Base-by-base conservation (phyloP, 805 yeast genomes). In the Metschnikowia gelsemii region DNA sequence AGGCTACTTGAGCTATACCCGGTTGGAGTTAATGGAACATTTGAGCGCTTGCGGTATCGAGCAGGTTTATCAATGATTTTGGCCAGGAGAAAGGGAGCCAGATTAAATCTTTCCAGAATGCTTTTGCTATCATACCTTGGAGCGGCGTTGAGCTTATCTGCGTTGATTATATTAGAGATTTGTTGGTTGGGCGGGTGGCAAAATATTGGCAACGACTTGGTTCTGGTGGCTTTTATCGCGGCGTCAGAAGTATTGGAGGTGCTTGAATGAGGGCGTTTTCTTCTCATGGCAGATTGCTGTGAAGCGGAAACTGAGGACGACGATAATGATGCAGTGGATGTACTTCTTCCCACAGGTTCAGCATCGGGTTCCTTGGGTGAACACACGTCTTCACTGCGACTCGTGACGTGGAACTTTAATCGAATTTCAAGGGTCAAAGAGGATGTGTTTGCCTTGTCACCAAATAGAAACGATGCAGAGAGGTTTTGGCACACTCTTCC, bases 401-500 rank as follows among this genome's bases (percentile, higher is more conserved):
- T 70, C 4, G 68, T 63, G 20, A 65, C 63, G 47, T 73, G 70
- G 36, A 80, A 67, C 49, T 76, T 73, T 38, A 80, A 59, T 46
- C 79, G 67, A 27, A 80, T 71, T 58, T 80, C 86, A 37, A 80
- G 59, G 2, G 84, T 80, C 45, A 78, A 73, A 1, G 72, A 59
- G 9, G 75, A 61, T 6, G 51, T 28, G 50, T 59, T 53, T 43
- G 62, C 58, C 49, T 55, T 66, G 60, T 63, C 70, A 17, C 63
- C 63, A 38, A 59, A 59, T 38, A 59, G 46, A 35, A 54, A 64
- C 52, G 77, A 58, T 35, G 76, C 73, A 21, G 79, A 69, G 38
- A 80, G 67, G 53, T 75, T 80, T 41, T 77, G 78, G 50, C 84
- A 79, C 25, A 80, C 79, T 41, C 83, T 70, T 9, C 83, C 77